Evolutionary conservation across 768 basidiomycete species (phyloP).

Genomic region (Coprinopsis marcescibilis): DNA sequence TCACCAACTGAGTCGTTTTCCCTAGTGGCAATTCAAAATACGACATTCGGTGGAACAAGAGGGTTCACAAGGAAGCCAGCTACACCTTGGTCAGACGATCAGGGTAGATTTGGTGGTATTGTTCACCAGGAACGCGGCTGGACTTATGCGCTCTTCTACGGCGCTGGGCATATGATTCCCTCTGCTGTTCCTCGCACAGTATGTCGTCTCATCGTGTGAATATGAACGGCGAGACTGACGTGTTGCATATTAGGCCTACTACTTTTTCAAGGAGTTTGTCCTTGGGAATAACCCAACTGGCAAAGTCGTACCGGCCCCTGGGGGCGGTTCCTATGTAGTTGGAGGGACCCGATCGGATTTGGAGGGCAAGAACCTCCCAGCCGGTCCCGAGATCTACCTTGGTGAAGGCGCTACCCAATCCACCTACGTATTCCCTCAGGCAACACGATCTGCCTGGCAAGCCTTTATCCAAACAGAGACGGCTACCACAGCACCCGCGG

Average conservation of each 20-base stretch:
- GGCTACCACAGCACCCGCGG: slow-evolving; percentile 14
- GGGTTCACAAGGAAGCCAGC: slow-evolving; percentile 67
- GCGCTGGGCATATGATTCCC: slow-evolving; percentile 39
- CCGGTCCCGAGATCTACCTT: slow-evolving; percentile 50
- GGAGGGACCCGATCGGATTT: slow-evolving; percentile 48
- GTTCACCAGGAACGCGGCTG: slow-evolving; percentile 72
- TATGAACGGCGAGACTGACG: not conserved
- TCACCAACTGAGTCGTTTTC: slow-evolving; percentile 8
- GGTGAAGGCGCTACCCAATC: slow-evolving; percentile 45
- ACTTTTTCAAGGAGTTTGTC: slow-evolving; percentile 61
- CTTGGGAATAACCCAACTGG: slow-evolving; percentile 59
- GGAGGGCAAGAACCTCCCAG: slow-evolving; percentile 42
- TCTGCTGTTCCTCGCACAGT: slow-evolving; percentile 30
- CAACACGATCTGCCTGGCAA: slow-evolving; percentile 53
- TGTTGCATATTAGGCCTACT: slow-evolving; percentile 43
- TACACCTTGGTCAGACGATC: slow-evolving; percentile 61
- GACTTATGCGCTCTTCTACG: slow-evolving; percentile 42
- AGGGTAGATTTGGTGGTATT: slow-evolving; percentile 56
- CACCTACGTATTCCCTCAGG: slow-evolving; percentile 49
- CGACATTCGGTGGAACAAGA: slow-evolving; percentile 72
- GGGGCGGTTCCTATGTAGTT: slow-evolving; percentile 27
- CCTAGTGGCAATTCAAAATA: slow-evolving; percentile 66
- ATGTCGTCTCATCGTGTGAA: too few species aligned
- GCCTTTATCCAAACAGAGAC: slow-evolving; percentile 41
- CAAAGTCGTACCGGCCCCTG: slow-evolving; percentile 33